Percentiles rank a stretch among this genome's conserved stretches.
phyloP scores from a whole-genome alignment of 2,329 filamentous ascomycete genomes.

The Nannizzia gypsea region DNA sequence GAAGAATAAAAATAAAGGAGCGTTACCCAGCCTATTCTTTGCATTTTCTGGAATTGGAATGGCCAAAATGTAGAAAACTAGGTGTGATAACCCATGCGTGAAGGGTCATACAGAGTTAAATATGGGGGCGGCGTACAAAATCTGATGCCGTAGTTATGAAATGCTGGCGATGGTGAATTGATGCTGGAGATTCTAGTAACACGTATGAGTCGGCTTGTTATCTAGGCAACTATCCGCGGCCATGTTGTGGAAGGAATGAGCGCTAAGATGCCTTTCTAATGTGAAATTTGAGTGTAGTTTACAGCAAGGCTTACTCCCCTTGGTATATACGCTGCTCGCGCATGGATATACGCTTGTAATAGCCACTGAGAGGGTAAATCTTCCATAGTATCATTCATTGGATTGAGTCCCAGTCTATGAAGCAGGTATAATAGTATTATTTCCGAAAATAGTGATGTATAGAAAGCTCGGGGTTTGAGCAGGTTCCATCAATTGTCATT shows the following conservation, averaged over 20 bases:
- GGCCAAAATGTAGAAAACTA: neutral
- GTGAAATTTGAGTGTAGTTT: neutral
- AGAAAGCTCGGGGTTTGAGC: too few relatives aligned
- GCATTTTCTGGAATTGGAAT: slow-evolving; percentile 1
- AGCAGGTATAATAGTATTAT: too few relatives aligned
- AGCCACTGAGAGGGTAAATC: too few relatives aligned
- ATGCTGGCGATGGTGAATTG: neutral
- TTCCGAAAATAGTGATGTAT: too few relatives aligned
- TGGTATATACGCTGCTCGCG: neutral
- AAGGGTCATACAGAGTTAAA: neutral
- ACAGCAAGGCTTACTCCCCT: too few relatives aligned
- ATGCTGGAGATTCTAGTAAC: neutral
- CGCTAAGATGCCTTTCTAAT: neutral
- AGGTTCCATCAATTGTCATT: too few relatives aligned
- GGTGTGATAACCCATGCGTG: neutral
- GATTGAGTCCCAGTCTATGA: too few relatives aligned
- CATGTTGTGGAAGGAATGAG: neutral
- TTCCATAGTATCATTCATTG: too few relatives aligned
- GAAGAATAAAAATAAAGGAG: neutral
- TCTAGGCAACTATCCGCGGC: neutral
- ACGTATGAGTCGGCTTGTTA: neutral
- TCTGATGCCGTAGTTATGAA: neutral
- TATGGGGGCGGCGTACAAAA: neutral
- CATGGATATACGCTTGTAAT: neutral
- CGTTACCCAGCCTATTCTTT: neutral